phyloP scores from a whole-genome alignment of 305 asterid species.

The Fraxinus xanthoxyloides region DNA sequence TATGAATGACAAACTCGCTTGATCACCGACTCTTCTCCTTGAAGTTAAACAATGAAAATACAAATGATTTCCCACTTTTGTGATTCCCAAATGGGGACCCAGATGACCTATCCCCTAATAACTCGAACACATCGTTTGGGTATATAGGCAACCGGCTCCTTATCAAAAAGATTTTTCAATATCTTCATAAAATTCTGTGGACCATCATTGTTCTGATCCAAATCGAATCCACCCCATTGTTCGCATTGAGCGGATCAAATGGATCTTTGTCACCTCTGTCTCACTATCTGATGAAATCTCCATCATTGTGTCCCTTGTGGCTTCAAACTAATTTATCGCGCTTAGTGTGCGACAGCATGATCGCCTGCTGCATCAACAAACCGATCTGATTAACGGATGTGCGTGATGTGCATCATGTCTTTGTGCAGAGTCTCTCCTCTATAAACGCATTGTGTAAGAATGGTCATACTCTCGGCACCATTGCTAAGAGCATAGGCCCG shows the following conservation, averaged over 20 bases:
- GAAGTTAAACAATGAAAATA: slow-evolving; percentile 86
- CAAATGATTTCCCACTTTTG: slow-evolving; percentile 60
- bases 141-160: background rate
- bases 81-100: slow-evolving; percentile 55
- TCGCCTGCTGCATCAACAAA: background rate
- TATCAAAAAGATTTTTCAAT: background rate
- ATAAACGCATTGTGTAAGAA: background rate
- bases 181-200: background rate
- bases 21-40: slow-evolving; percentile 85
- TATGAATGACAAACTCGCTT: slow-evolving; percentile 57
- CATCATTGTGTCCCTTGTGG: background rate
- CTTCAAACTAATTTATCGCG: background rate
- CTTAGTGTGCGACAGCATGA: background rate
- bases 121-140: slow-evolving; percentile 24
- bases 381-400: background rate
- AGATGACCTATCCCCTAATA: slow-evolving; percentile 47
- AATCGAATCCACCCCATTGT: background rate
- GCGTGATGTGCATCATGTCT: background rate
- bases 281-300: background rate
- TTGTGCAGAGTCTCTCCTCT: background rate
- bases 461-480: background rate
- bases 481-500: background rate
- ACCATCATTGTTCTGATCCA: background rate
- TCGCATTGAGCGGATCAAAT: background rate
- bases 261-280: background rate